Evolutionary conservation across 768 basidiomycete genomes (phyloP).

Genomic region (Sporobolomyces phaffii): DNA sequence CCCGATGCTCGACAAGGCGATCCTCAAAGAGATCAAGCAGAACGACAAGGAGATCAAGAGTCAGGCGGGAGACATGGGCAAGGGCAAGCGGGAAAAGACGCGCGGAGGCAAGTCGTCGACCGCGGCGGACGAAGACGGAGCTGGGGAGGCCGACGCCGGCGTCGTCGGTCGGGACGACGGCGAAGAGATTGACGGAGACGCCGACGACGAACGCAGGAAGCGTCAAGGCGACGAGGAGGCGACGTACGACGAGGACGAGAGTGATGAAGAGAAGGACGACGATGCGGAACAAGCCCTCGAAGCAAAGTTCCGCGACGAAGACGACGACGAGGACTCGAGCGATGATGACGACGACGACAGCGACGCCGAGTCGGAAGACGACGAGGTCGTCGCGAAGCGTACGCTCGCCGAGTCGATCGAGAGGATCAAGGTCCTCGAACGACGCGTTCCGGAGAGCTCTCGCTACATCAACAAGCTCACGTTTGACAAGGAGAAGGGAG

Average conservation of each 20-base stretch:
- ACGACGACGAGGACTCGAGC: constrained; percentile 43
- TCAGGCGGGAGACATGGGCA: constrained; percentile 71
- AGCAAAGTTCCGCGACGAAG: constrained; percentile 43
- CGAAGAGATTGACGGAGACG: constrained; percentile 76
- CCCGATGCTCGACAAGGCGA: constrained; percentile 72
- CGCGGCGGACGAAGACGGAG: constrained; percentile 52
- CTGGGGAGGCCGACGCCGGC: constrained; percentile 56
- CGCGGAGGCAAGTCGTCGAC: constrained; percentile 54
- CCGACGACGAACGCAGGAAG: constrained; percentile 67
- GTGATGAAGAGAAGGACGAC: constrained; percentile 46
- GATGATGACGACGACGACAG: constrained; percentile 48
- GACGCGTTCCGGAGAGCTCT: constrained; percentile 52
- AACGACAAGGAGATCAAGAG: constrained; percentile 69
- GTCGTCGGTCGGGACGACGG: constrained; percentile 46
- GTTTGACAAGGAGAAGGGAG: constrained; percentile 44
- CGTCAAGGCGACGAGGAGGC: constrained; percentile 66
- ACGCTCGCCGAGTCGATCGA: constrained; percentile 27
- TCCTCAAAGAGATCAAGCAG: constrained; percentile 76
- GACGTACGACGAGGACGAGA: constrained; percentile 66
- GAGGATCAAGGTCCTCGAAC: constrained; percentile 40
- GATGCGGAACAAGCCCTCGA: constrained; percentile 46
- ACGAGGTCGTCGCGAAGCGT: constrained; percentile 21
- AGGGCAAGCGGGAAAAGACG: constrained; percentile 51
- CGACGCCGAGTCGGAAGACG: constrained; percentile 27
- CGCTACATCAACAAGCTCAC: constrained; percentile 57